Percentiles rank a stretch among this genome's conserved stretches.
Conservation (phyloP, 2,329 filamentous ascomycete species). For the Calonectria pseudoreteaudii region DNA sequence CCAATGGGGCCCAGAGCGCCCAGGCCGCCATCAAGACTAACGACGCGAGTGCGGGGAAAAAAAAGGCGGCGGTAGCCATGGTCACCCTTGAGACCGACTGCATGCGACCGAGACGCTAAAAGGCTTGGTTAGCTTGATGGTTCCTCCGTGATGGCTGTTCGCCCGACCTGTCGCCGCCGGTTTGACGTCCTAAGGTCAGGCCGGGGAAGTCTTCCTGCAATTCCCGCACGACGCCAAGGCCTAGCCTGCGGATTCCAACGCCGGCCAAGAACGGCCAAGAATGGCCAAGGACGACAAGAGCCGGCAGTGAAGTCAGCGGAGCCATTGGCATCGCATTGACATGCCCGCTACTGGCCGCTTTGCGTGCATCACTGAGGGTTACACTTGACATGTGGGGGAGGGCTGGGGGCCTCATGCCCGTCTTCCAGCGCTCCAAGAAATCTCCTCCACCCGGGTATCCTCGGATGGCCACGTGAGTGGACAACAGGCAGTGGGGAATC, state of each 20-base stretch:
- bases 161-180: slow-evolving; percentile 23
- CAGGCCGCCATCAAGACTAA: slow-evolving; percentile 29
- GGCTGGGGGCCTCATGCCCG: neutral
- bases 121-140: slow-evolving; percentile 32
- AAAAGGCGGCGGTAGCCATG: slow-evolving; percentile 30
- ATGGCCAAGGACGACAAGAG: neutral
- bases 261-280: neutral
- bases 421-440: neutral
- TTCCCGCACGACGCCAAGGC: slow-evolving; percentile 14
- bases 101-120: slow-evolving; percentile 37
- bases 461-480: slow-evolving; percentile 37
- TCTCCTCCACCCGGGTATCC: slow-evolving; percentile 27
- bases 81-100: slow-evolving; percentile 25
- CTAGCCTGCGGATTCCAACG: neutral
- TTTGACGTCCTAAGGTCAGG: neutral
- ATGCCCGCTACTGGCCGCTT: neutral
- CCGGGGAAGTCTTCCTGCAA: slow-evolving; percentile 14
- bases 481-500: slow-evolving; percentile 28
- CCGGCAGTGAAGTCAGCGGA: neutral
- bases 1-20: slow-evolving; percentile 31
- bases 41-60: slow-evolving; percentile 38
- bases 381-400: slow-evolving; percentile 9
- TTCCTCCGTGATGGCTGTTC: slow-evolving; percentile 9
- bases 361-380: neutral
- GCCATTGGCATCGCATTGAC: neutral